These are phyloP conservation scores for Podila clonocystis DNA, from an alignment of 192 early-diverging fungal species.

Conservation along the genomic window DNA sequence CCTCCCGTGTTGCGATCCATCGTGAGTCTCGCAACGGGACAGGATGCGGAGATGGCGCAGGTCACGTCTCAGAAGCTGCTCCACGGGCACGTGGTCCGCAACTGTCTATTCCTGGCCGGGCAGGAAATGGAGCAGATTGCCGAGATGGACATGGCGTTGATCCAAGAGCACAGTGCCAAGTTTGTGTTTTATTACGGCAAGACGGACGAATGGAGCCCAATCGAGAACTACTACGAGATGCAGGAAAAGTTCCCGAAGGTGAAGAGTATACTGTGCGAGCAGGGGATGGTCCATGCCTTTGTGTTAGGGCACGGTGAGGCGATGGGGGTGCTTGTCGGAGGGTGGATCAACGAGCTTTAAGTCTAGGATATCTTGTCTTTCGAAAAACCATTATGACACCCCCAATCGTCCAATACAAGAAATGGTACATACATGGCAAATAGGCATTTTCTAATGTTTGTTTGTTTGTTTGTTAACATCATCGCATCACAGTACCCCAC, in stretches of 20 bases:
- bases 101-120: slow-evolving; percentile 74
- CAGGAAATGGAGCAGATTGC: slow-evolving; percentile 79
- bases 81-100: slow-evolving; percentile 66
- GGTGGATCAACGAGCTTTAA: slow-evolving; percentile 37
- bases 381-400: too few species aligned
- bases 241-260: slow-evolving; percentile 68
- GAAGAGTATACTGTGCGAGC: slow-evolving; percentile 73
- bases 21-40: slow-evolving; percentile 45
- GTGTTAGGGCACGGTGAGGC: slow-evolving; percentile 67
- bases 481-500: too few species aligned
- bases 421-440: background rate
- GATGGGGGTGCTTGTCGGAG: slow-evolving; percentile 49
- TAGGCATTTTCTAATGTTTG: too few species aligned
- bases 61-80: slow-evolving; percentile 76
- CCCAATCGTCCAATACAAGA: background rate
- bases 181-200: slow-evolving; percentile 83
- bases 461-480: too few species aligned
- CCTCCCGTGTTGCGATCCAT: slow-evolving; percentile 51
- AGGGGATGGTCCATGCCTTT: slow-evolving; percentile 85
- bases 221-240: slow-evolving; percentile 75
- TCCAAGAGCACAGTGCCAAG: slow-evolving; percentile 64
- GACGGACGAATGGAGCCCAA: slow-evolving; percentile 83
- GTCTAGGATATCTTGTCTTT: background rate
- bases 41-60: slow-evolving; percentile 54
- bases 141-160: slow-evolving; percentile 72